These are phyloP conservation scores for Mycotypha africana DNA, from an alignment of 371 early-diverging fungal species.

Conservation along the genomic window DNA sequence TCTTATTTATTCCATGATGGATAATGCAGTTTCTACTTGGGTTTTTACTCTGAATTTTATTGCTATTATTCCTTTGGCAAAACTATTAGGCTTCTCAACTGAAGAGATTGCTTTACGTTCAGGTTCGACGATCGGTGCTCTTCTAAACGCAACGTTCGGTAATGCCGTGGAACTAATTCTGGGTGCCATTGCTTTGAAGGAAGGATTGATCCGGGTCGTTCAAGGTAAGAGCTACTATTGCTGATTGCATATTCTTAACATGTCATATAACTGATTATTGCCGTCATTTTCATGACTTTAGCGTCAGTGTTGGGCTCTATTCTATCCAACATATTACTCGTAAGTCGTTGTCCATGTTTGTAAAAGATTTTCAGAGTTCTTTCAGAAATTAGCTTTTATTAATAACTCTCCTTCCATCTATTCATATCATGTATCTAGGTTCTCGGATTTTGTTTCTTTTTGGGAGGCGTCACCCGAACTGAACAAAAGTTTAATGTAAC, in stretches of 20 bases:
- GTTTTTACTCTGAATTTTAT: constrained; percentile 86
- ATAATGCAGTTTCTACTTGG: no score
- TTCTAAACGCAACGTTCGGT: no score
- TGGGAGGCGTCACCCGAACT: constrained; percentile 18
- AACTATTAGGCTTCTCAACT: constrained; percentile 48
- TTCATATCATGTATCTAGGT: constrained; percentile 11
- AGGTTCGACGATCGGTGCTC: constrained; percentile 34
- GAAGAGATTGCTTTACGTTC: constrained; percentile 38
- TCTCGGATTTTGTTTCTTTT: constrained; percentile 27
- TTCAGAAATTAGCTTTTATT: not conserved
- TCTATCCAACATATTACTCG: constrained; percentile 39
- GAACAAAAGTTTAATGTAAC: constrained; percentile 41
- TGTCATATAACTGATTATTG: no score
- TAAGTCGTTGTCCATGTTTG: constrained; percentile 5
- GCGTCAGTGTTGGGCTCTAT: constrained; percentile 43
- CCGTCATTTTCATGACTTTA: no score
- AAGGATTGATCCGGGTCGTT: no score
- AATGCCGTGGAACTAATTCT: no score
- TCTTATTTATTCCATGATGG: constrained; percentile 57
- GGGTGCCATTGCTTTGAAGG: no score
- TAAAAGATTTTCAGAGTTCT: no score
- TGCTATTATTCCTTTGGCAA: constrained; percentile 90
- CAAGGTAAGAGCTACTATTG: no score
- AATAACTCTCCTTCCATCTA: not conserved
- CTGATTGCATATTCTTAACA: no score